phyloP scores from a whole-genome alignment of 768 basidiomycete genomes.

The Boletus reticuloceps region DNA sequence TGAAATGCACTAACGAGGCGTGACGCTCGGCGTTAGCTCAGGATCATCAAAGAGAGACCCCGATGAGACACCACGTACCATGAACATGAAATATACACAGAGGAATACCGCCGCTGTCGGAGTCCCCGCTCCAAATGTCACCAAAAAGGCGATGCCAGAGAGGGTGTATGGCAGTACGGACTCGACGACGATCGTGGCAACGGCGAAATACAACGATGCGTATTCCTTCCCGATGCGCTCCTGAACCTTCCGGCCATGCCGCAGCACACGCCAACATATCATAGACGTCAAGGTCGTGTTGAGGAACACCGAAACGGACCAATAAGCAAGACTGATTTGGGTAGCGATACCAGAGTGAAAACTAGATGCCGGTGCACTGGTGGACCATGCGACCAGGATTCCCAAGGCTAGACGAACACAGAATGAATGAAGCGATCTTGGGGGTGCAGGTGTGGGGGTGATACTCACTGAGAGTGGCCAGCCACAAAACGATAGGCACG shows the following conservation, averaged over 20 bases:
- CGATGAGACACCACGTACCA: constrained; percentile 5
- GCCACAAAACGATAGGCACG: not conserved
- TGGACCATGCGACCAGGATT: constrained; percentile 6
- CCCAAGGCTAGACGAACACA: constrained; percentile 12
- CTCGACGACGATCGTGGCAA: constrained; percentile 12
- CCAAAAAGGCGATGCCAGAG: constrained; percentile 3
- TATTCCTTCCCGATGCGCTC: constrained; percentile 2
- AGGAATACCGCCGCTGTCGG: constrained; percentile 4
- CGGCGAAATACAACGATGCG: constrained; percentile 10
- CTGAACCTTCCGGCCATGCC: constrained; percentile 2
- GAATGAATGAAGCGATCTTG: not conserved
- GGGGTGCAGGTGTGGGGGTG: not conserved
- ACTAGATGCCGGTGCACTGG: constrained; percentile 9
- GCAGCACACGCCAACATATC: constrained; percentile 18
- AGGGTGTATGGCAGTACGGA: constrained; percentile 10
- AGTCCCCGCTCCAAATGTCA: constrained; percentile 11
- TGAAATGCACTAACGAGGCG: constrained; percentile 17
- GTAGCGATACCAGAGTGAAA: constrained; percentile 5
- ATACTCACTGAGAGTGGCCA: not conserved
- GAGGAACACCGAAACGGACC: not conserved
- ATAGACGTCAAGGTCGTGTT: not conserved
- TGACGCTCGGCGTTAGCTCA: not conserved
- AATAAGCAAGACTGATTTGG: constrained; percentile 14
- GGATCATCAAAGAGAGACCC: not conserved
- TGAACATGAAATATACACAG: constrained; percentile 15